A percentile compares a stretch with the other conserved stretches of the same genome.
These are phyloP conservation scores for Tricholoma terreum DNA, from an alignment of 768 basidiomycete genomes.

Conservation along the genomic window DNA sequence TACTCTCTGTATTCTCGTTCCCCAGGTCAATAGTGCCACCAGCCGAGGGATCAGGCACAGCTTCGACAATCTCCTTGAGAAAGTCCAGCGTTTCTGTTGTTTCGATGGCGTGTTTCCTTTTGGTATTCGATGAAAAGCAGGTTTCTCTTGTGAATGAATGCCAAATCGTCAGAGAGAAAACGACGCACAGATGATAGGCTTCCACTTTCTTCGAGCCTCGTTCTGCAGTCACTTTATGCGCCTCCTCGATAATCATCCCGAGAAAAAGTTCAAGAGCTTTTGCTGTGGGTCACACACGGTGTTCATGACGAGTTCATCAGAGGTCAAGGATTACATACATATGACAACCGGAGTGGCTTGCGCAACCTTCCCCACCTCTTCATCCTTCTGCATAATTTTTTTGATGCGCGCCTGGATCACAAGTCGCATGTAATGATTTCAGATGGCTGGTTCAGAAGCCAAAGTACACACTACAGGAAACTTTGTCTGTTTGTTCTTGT, in stretches of 20 bases:
- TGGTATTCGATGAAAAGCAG: conserved; percentile 1
- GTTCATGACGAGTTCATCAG: background rate
- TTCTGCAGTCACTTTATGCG: conserved; percentile 72
- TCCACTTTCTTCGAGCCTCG: conserved; percentile 88
- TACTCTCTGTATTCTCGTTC: conserved; percentile 49
- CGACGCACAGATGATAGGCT: conserved; percentile 85
- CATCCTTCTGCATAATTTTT: conserved; percentile 99
- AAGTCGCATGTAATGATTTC: conserved; percentile 2
- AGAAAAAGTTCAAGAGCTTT: conserved; percentile 95
- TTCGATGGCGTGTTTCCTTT: conserved; percentile 89
- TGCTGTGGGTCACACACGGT: conserved; percentile 49
- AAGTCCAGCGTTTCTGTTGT: conserved; percentile 90
- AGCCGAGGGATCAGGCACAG: conserved; percentile 82
- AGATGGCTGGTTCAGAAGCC: background rate
- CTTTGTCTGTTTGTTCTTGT: conserved; percentile 88
- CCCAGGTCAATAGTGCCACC: conserved; percentile 78
- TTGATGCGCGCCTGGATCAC: conserved; percentile 85
- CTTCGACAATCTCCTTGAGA: conserved; percentile 85
- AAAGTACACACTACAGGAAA: conserved; percentile 74
- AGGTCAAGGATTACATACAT: conserved; percentile 57
- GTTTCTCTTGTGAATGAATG: background rate
- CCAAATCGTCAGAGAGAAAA: background rate
- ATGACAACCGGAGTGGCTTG: conserved; percentile 96
- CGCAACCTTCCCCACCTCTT: conserved; percentile 97
- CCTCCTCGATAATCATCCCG: conserved; percentile 75